A percentile compares a stretch with the other conserved stretches of the same genome.
Conservation (phyloP, 1,284 basidiomycete genomes). For the Malassezia sp. region DNA sequence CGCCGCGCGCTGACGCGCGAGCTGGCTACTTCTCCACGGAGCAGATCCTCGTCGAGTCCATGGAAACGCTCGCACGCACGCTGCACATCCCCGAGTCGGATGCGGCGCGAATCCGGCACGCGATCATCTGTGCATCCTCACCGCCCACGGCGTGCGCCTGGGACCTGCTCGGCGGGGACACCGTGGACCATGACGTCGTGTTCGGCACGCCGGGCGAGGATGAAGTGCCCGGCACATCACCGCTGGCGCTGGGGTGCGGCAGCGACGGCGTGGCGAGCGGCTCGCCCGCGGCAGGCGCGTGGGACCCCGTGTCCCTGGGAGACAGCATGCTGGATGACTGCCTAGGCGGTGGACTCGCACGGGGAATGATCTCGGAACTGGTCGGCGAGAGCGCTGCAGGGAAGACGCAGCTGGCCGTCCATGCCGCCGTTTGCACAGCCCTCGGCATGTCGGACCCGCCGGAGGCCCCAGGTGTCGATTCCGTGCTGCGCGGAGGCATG, state of each 20-base stretch:
- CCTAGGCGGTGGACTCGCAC: slow-evolving; percentile 22
- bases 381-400: slow-evolving; percentile 34
- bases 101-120: slow-evolving; percentile 2
- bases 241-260: neutral
- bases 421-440: slow-evolving; percentile 22
- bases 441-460: slow-evolving; percentile 13
- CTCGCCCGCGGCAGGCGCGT: neutral
- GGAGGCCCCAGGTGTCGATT: neutral
- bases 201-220: slow-evolving; percentile 10
- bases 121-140: slow-evolving; percentile 3
- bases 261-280: neutral
- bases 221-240: neutral
- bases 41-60: neutral
- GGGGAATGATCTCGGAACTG: slow-evolving; percentile 25
- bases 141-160: neutral
- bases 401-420: slow-evolving; percentile 32
- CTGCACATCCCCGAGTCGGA: slow-evolving; percentile 2
- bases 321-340: slow-evolving; percentile 19
- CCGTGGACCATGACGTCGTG: neutral
- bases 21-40: slow-evolving; percentile 5
- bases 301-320: slow-evolving; percentile 15
- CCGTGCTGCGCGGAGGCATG: neutral
- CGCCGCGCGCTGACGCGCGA: neutral
- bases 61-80: neutral
- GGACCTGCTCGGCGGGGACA: neutral